Evolutionary conservation across 768 basidiomycete species (phyloP).

Genomic region (Amanita exitialis): DNA sequence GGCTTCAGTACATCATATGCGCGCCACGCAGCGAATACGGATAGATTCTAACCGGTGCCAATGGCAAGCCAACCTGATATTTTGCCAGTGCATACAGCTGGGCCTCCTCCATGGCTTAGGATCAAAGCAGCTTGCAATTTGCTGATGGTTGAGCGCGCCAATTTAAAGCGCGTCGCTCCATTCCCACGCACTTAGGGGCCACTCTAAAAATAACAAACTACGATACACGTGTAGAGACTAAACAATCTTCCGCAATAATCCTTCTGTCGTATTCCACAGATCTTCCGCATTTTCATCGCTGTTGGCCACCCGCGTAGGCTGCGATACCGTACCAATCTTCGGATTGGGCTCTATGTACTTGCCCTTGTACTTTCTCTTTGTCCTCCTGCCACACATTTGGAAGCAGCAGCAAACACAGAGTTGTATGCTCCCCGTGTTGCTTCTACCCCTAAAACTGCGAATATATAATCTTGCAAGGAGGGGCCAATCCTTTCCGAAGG

Average conservation of each 20-base stretch:
- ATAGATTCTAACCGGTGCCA: neutral
- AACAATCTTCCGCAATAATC: conserved; percentile 18
- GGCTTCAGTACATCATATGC: neutral
- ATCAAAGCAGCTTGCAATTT: neutral
- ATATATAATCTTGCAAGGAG: conserved; percentile 7
- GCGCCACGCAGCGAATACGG: neutral
- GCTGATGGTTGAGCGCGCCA: neutral
- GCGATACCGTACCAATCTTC: conserved; percentile 16
- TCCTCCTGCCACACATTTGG: conserved; percentile 20
- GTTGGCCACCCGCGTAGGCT: conserved; percentile 17
- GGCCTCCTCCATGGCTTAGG: neutral
- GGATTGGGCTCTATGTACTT: conserved; percentile 22
- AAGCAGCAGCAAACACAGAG: conserved; percentile 29
- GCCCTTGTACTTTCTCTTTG: conserved; percentile 22
- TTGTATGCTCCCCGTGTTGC: conserved; percentile 24
- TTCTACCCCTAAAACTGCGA: conserved; percentile 9
- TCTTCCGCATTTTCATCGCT: conserved; percentile 25
- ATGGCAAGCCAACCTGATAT: neutral
- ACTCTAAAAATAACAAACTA: too few relatives aligned
- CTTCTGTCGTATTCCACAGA: conserved; percentile 27
- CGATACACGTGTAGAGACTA: neutral
- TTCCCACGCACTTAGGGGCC: neutral
- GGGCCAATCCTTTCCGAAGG: conserved; percentile 11
- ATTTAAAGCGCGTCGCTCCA: neutral
- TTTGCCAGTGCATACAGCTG: neutral